phyloP scores from a whole-genome alignment of 2,329 filamentous ascomycete species.

The Nigrospora osmanthi region DNA sequence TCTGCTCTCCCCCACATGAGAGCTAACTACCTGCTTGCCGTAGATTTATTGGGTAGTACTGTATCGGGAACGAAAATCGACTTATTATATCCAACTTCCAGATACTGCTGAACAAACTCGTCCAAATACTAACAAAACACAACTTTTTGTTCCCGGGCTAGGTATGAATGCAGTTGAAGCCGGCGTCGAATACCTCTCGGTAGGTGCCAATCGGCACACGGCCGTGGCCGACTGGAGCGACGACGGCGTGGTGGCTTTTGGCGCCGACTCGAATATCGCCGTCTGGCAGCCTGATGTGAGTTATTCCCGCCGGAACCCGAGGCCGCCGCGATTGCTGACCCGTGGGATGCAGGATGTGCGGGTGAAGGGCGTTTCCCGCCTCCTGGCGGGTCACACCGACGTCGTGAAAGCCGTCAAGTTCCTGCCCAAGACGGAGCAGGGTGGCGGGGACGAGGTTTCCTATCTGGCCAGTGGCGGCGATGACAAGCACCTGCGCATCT shows the following conservation, averaged over 20 bases:
- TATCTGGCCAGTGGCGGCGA: slow-evolving; percentile 73
- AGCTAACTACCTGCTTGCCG: no score
- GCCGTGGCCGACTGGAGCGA: slow-evolving; percentile 83
- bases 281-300: slow-evolving; percentile 76
- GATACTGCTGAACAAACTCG: no score
- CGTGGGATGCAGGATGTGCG: slow-evolving; percentile 22
- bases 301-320: slow-evolving; percentile 4
- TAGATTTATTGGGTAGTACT: no score
- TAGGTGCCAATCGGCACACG: slow-evolving; percentile 85
- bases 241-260: slow-evolving; percentile 72
- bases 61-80: no score
- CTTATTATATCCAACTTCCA: no score
- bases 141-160: neutral
- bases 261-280: slow-evolving; percentile 81
- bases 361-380: slow-evolving; percentile 50
- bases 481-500: slow-evolving; percentile 70
- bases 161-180: slow-evolving; percentile 17
- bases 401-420: slow-evolving; percentile 81
- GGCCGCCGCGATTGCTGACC: neutral
- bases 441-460: slow-evolving; percentile 33
- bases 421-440: slow-evolving; percentile 41
- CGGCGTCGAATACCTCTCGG: slow-evolving; percentile 52
- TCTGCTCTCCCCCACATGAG: no score
- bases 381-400: slow-evolving; percentile 71
- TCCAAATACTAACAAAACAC: neutral